Conservation (phyloP, 768 basidiomycete species). For the Tephrocybe sp. region DNA sequence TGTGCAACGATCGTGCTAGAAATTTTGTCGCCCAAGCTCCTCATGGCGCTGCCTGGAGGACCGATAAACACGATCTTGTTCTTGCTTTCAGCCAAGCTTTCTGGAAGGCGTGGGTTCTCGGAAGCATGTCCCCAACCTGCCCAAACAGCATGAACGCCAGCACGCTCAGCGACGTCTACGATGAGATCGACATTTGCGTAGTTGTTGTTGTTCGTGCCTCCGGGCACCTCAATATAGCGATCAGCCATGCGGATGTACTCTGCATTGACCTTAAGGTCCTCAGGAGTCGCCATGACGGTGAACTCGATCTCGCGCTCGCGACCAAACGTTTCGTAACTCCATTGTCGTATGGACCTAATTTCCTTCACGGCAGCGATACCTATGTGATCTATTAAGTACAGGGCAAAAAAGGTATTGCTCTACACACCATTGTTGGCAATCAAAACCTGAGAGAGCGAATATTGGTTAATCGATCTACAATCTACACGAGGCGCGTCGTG, state of each 20-base stretch:
- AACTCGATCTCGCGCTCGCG: slow-evolving; percentile 95
- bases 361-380: slow-evolving; percentile 99
- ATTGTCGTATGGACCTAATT: slow-evolving; percentile 97
- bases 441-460: slow-evolving; percentile 64
- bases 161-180: slow-evolving; percentile 94
- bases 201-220: slow-evolving; percentile 98
- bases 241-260: slow-evolving; percentile 99
- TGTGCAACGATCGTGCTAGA: slow-evolving; percentile 99
- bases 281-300: slow-evolving; percentile 99
- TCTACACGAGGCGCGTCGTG: slow-evolving; percentile 4
- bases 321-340: slow-evolving; percentile 99
- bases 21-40: slow-evolving; percentile 98
- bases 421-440: slow-evolving; percentile 93
- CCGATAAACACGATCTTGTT: slow-evolving; percentile 99
- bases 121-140: slow-evolving; percentile 99
- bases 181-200: slow-evolving; percentile 99
- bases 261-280: slow-evolving; percentile 97
- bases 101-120: slow-evolving; percentile 95
- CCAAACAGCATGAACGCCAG: slow-evolving; percentile 99
- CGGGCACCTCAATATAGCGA: slow-evolving; percentile 97
- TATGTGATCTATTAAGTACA: slow-evolving; percentile 27
- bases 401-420: neutral
- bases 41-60: slow-evolving; percentile 98
- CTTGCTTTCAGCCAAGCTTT: slow-evolving; percentile 87
- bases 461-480: slow-evolving; percentile 8